These are phyloP conservation scores for Fereydounia khargensis DNA, from an alignment of 1,284 basidiomycete species.

Conservation along the genomic window DNA sequence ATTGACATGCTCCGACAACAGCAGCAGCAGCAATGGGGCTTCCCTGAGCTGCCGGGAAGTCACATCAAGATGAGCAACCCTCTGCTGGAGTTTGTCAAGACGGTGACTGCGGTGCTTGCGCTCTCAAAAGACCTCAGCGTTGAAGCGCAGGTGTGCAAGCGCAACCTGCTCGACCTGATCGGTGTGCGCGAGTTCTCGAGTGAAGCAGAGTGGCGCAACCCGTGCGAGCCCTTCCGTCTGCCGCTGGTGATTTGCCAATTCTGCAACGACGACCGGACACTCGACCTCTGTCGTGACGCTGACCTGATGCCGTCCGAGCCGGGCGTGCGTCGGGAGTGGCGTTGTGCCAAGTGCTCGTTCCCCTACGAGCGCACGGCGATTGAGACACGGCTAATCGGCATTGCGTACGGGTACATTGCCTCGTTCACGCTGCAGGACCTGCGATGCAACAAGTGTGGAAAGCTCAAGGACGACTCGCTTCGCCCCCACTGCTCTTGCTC, in stretches of 20 bases:
- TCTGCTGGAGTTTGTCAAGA: slow-evolving; percentile 86
- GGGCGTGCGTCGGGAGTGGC: slow-evolving; percentile 42
- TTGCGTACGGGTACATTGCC: slow-evolving; percentile 71
- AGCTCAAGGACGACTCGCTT: slow-evolving; percentile 81
- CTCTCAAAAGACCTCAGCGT: slow-evolving; percentile 71
- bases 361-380: slow-evolving; percentile 83
- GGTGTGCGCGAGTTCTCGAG: slow-evolving; percentile 75
- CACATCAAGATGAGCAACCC: slow-evolving; percentile 72
- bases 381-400: slow-evolving; percentile 79
- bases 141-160: slow-evolving; percentile 83
- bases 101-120: slow-evolving; percentile 73
- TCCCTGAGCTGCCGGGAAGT: slow-evolving; percentile 85
- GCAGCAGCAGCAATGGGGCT: slow-evolving; percentile 63
- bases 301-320: slow-evolving; percentile 68
- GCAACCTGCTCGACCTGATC: slow-evolving; percentile 84
- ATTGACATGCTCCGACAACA: slow-evolving; percentile 30
- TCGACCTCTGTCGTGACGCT: slow-evolving; percentile 92
- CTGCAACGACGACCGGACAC: slow-evolving; percentile 84
- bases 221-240: slow-evolving; percentile 85
- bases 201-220: slow-evolving; percentile 67
- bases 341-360: slow-evolving; percentile 67
- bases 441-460: slow-evolving; percentile 77
- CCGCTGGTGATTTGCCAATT: slow-evolving; percentile 84
- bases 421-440: slow-evolving; percentile 82
- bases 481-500: slow-evolving; percentile 84